Evolutionary conservation across 106 monocot species (phyloP), one percentile per base, ranked within the genome.

Genomic region (Apostasia shenzhenica): DNA sequence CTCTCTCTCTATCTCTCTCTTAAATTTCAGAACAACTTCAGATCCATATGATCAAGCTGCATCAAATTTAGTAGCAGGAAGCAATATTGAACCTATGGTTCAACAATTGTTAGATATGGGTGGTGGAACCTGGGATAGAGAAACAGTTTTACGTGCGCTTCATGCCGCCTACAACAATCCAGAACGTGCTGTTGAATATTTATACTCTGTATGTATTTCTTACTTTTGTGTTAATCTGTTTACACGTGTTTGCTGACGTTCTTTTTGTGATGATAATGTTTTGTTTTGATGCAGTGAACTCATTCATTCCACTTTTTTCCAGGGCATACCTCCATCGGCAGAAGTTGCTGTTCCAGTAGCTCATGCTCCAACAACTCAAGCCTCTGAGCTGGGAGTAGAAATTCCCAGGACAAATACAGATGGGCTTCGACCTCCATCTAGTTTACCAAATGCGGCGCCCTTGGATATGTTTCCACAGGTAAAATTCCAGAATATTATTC

Each of bases 141-240:
- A 90, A 56, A 93, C 78, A 3, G 90, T 99, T 68, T 40, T 76
- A 13, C 90, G 83, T 14, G 99, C 99, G 44, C 90, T 99, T 46
- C 90, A 85, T 71, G 99, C 99, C 45, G 93, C 99, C 69, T 99
- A 93, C 56, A 99, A 99, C 75, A 93, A 99, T 57, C 99, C 99
- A 56, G 99, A 99, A 69, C 99, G 93, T 69, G 99, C 99, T 68
- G 99, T 99, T 48, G 99, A 99, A 57, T 99, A 99, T 75, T 67
- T 99, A 26, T 99, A 99, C 75, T 93, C 99, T 63, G 99, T 99
- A 70, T 63, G 89, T 72, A 48, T 45, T 50, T 1, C 13, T 40
- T 67, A 41, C 50, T 65, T 6, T 43, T 37, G 48, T 43, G n/a
- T 48, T 8, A 65, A 6, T 65, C 2, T 65, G 48, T 7, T 48